phyloP scores from a whole-genome alignment of 768 basidiomycete species.

The Mycena rebaudengoi region DNA sequence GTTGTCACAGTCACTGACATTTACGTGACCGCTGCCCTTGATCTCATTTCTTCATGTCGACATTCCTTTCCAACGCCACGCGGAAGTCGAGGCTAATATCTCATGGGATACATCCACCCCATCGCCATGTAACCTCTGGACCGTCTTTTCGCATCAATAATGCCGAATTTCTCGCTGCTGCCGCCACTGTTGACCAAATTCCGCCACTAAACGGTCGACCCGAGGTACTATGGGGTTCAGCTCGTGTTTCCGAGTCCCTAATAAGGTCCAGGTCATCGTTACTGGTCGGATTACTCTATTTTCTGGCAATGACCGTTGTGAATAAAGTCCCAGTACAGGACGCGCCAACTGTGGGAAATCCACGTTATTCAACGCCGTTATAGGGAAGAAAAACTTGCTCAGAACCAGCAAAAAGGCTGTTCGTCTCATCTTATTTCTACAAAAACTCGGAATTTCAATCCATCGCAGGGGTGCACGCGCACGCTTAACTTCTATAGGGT shows the following conservation, averaged over 20 bases:
- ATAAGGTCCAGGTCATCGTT: slow-evolving; percentile 55
- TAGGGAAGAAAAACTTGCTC: slow-evolving; percentile 64
- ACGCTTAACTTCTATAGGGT: slow-evolving; percentile 77
- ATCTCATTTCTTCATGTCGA: too few species aligned
- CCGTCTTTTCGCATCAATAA: slow-evolving; percentile 30
- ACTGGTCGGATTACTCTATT: slow-evolving; percentile 42
- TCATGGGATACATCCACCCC: not conserved
- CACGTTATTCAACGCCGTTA: slow-evolving; percentile 72
- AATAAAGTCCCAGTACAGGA: slow-evolving; percentile 47
- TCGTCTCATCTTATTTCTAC: slow-evolving; percentile 32
- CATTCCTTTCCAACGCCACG: not conserved
- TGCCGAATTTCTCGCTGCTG: slow-evolving; percentile 51
- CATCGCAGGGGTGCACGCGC: slow-evolving; percentile 71
- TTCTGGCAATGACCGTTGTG: not conserved
- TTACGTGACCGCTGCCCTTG: too few species aligned
- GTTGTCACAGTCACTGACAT: too few species aligned
- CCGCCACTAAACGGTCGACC: slow-evolving; percentile 52
- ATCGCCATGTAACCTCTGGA: not conserved
- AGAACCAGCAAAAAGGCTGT: slow-evolving; percentile 78
- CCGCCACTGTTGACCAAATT: slow-evolving; percentile 45
- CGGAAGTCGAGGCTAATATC: not conserved
- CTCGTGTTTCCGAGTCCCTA: too few species aligned
- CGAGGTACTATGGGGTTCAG: slow-evolving; percentile 51
- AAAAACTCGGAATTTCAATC: not conserved
- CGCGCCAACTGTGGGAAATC: slow-evolving; percentile 86